Evolutionary conservation across 2,329 filamentous ascomycete genomes (phyloP).

Genomic region (Incumbomyces lentus): DNA sequence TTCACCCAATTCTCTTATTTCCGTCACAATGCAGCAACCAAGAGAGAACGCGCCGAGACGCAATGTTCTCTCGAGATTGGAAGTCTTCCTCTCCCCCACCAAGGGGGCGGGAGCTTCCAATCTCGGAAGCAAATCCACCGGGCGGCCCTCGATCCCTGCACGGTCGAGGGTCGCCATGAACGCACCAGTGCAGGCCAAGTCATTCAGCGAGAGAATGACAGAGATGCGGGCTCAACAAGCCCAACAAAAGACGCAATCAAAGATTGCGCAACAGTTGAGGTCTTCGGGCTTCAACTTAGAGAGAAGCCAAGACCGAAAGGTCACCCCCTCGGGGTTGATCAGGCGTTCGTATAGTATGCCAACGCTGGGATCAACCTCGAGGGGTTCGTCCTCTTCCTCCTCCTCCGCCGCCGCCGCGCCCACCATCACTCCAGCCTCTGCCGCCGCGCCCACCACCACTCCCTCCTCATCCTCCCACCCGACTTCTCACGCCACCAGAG

Average conservation of each 20-base stretch:
- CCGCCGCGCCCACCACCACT: too few species aligned
- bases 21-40: too few species aligned
- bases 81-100: constrained; percentile 67
- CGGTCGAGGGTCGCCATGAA: constrained; percentile 8
- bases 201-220: constrained; percentile 79
- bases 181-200: constrained; percentile 29
- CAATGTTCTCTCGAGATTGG: constrained; percentile 22
- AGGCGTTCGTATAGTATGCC: constrained; percentile 3
- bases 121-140: constrained; percentile 46
- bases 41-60: too few species aligned
- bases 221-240: constrained; percentile 45
- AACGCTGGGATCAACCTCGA: not conserved
- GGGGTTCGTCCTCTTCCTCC: too few species aligned
- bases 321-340: constrained; percentile 34
- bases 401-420: not conserved
- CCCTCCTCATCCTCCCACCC: too few species aligned
- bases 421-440: too few species aligned
- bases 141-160: too few species aligned
- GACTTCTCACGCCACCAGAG: not conserved
- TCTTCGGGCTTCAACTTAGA: constrained; percentile 35
- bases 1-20: too few species aligned
- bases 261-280: constrained; percentile 27
- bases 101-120: constrained; percentile 39
- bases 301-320: constrained; percentile 21
- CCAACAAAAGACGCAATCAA: constrained; percentile 29